Base-by-base conservation (phyloP, 257 asterid genomes). In the Penstemon barbatus region DNA sequence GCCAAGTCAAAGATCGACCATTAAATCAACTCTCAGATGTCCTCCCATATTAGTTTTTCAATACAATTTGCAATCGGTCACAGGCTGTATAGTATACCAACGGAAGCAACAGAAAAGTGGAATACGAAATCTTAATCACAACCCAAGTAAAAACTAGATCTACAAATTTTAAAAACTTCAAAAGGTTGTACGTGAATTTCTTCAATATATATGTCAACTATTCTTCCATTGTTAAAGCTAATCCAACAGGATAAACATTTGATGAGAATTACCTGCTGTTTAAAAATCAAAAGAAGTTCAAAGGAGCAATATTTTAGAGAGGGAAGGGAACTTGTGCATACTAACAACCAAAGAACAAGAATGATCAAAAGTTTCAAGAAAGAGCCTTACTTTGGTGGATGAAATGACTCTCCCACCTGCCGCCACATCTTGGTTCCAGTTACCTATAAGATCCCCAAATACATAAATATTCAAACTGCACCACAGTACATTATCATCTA, bases 371-470 rank as follows among this genome's bases (percentile, higher is more conserved):
- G 11, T 8, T 54, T 40, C 7, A 41, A 60, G 41, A 44, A 49
- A 43, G 6, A 38, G 44, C 38, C 75, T 77, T 77, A 77, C 82
- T 77, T 77, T 57, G 82, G 82, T 42, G 82, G 82, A 63, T 73
- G 75, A 55, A 77, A 73, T 43, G 76, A 73, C 75, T 77, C 78
- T 63, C 82, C 82, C 12, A 77, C 82, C 63, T 73, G 82, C 72
- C 82, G 67, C 82, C 78, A 77, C 74, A 77, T 59, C 67, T 77
- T 77, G 45, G 69, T 44, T 40, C 69, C 75, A 40, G 78, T 73
- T 38, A 77, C 82, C 82, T 77, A 36, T 58, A 41, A 37, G 15
- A 53, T 41, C 53, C 60, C 36, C n/a, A 63, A 40, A 11, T 61
- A 61, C 25, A 55, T 45, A 6, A 60, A 37, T 4, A 54, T 33